Evolutionary conservation across 306 rosid species (phyloP), one percentile per base, ranked within the genome.

Genomic region (Vigna reflexopilosa): DNA sequence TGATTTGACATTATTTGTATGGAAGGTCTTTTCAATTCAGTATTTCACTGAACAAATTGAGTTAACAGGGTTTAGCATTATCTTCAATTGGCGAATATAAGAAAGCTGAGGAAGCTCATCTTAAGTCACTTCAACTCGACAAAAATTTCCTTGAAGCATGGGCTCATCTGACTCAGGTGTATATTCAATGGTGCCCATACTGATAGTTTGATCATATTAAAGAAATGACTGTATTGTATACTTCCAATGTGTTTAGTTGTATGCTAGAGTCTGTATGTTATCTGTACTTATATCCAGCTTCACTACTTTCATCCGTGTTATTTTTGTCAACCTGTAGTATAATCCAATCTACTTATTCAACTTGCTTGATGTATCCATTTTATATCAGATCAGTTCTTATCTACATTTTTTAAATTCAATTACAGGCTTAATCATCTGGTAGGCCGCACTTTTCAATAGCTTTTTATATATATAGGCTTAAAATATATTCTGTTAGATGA

Each of bases 91-190:
- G 98, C 72, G 96, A 93, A 69, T 93, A 90, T 77, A 73, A 81
- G 75, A 84, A 82, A 80, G 93, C 96, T 7, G 96, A 93, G 88
- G 97, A 91, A 87, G 97, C 92, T 55, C 97, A 90, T 87, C 80
- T 88, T 69, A 90, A 81, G 83, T 76, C 98, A 16, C 89, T 93
- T 81, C 85, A 88, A 72, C 63, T 88, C 70, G 98, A 93, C 84
- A 73, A 76, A 73, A 91, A 80, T 83, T 93, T 93, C 67, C 96
- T 93, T 5, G 98, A 93, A 85, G 97, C 96, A 72, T 90, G 97
- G 98, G 89, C 88, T 67, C 96, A 93, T 85, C 89, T 91, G 83
- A 84, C 91, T 74, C 97, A 93, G 98, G 98, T 93, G 84, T 71
- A 59, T 75, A 28, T 76, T 65, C 62, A 47, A 14, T 51, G n/a